Conservation (phyloP, 1,284 basidiomycete species). For the Cyathus pygmaeus region DNA sequence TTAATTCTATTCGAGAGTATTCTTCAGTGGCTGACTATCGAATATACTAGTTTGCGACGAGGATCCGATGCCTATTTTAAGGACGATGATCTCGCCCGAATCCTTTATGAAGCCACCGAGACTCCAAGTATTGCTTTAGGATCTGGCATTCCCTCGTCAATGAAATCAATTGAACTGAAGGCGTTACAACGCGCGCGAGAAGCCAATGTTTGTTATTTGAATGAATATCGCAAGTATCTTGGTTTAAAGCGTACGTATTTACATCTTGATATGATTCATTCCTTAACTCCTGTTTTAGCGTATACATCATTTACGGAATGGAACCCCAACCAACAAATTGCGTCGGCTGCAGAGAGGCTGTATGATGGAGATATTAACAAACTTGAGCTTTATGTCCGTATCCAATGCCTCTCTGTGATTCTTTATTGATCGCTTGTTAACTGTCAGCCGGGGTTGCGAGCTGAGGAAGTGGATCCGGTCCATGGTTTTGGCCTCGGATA, state of each 20-base stretch:
- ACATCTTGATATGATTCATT: neutral
- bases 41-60: neutral
- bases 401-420: neutral
- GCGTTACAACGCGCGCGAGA: neutral
- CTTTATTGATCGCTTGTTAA: neutral
- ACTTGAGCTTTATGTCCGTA: slow-evolving; percentile 32
- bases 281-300: neutral
- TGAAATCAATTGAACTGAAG: neutral
- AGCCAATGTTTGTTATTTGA: slow-evolving; percentile 1
- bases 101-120: slow-evolving; percentile 4
- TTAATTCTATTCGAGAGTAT: neutral
- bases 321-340: slow-evolving; percentile 13
- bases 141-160: neutral
- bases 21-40: neutral
- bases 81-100: slow-evolving; percentile 2
- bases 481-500: slow-evolving; percentile 23
- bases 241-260: slow-evolving; percentile 8
- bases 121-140: neutral
- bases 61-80: neutral
- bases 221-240: slow-evolving; percentile 7
- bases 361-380: slow-evolving; percentile 23
- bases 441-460: slow-evolving; percentile 22
- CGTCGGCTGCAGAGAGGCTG: slow-evolving; percentile 14
- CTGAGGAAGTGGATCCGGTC: slow-evolving; percentile 11
- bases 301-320: slow-evolving; percentile 11